Base-by-base conservation (phyloP, 148 eudicot genomes). In the Dianthus caryophyllus region DNA sequence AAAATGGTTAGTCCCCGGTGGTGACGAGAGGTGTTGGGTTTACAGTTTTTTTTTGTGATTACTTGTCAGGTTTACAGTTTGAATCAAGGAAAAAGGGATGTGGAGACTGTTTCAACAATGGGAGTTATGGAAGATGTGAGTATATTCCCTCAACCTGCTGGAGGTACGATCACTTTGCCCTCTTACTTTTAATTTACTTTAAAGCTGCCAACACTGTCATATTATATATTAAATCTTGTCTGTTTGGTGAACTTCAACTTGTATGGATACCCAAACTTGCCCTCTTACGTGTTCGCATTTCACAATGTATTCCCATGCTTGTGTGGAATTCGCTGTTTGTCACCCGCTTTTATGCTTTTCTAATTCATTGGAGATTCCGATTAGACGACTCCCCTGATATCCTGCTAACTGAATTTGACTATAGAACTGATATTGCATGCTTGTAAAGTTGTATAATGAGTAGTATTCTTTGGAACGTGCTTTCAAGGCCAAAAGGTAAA, bases 101-200 rank as follows among this genome's bases (percentile, higher is more conserved):
- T 87, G 9, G 99, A 95, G 46, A 95, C 97, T 58, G 78, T 95
- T 47, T 73, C 90, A 73, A 84, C 97, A 6, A 95, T 90, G 99
- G 99, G 99, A 73, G 81, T 86, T 38, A 94, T 94, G 99, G 99
- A 94, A 66, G 99, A 94, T 84, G 96, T 88, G 64, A 94, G 93
- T 73, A 90, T 94, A 69, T 84, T 94, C 64, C 97, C 99, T 44
- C 99, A 94, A 82, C 99, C 99, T 70, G 97, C 99, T 56, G 96
- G 97, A 79, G 99, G 98, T 94, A 79, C 68, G 65, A 53, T 58
- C 30, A 57, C 20, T 6, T 30, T 33, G 39, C 59, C 66, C 39
- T 30, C 15, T 73, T 52, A 2, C 24, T n/a, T 20, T 43, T 49
- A 52, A 18, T 8, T 57, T 16, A 47, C 58, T 14, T 38, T n/a